phyloP scores from a whole-genome alignment of 768 basidiomycete genomes.

The Naganishia vishniacii region DNA sequence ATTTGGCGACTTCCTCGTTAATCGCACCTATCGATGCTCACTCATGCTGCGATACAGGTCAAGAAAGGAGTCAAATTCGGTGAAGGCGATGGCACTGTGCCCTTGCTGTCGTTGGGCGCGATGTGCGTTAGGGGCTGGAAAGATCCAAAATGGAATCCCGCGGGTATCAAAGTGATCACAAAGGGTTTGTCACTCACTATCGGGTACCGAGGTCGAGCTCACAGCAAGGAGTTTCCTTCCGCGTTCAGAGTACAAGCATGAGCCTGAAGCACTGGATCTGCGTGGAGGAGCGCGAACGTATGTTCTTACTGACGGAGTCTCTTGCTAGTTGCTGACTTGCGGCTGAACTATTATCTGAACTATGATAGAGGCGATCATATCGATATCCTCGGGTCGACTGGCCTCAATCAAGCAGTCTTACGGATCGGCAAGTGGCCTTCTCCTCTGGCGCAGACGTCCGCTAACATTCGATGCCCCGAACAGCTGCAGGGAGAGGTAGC shows the following conservation, averaged over 20 bases:
- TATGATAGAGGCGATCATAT: conserved; percentile 61
- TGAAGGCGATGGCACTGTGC: conserved; percentile 83
- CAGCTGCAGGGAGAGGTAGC: conserved; percentile 63
- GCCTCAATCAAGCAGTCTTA: conserved; percentile 81
- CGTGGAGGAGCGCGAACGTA: conserved; percentile 86
- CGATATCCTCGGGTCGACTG: conserved; percentile 71
- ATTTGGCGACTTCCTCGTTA: too few species aligned
- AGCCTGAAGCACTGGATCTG: conserved; percentile 64
- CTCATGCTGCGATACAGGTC: conserved; percentile 51
- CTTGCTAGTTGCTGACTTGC: too few species aligned
- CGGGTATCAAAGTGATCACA: conserved; percentile 75
- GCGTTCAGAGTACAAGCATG: conserved; percentile 55
- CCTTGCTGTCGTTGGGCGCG: conserved; percentile 56
- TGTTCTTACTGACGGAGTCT: conserved; percentile 27
- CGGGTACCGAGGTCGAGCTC: background rate
- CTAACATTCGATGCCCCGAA: background rate
- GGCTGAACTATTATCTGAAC: background rate
- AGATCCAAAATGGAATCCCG: conserved; percentile 81
- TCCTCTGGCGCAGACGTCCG: background rate
- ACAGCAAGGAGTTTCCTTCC: background rate
- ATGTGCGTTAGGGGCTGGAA: conserved; percentile 98
- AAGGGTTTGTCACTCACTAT: background rate
- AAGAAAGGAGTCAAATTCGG: conserved; percentile 83
- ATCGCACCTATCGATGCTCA: background rate
- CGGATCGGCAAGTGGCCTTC: conserved; percentile 57